A percentile compares a stretch with the other conserved stretches of the same genome.
These are phyloP conservation scores for Rossbeevera mucosa DNA, from an alignment of 768 basidiomycete species.

Conservation along the genomic window DNA sequence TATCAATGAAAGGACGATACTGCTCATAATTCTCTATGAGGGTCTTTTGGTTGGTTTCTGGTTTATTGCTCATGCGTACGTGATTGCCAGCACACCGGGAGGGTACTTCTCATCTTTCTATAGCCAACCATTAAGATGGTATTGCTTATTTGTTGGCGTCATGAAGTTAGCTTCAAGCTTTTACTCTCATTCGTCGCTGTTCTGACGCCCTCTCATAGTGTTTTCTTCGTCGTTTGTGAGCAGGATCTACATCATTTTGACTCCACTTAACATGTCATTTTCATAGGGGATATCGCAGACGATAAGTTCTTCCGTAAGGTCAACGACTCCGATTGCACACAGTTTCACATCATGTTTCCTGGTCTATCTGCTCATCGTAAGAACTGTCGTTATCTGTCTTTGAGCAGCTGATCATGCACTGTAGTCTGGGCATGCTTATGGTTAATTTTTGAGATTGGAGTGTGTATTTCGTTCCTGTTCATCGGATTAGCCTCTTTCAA, in stretches of 20 bases:
- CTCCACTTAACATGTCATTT: constrained; percentile 1
- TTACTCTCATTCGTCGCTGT: constrained; percentile 6
- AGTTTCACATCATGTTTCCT: constrained; percentile 76
- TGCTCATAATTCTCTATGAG: constrained; percentile 79
- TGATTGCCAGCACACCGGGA: constrained; percentile 13
- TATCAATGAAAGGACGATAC: constrained; percentile 61
- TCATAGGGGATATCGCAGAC: constrained; percentile 86
- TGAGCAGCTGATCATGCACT: constrained; percentile 1
- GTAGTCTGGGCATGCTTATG: constrained; percentile 83
- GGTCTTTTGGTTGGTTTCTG: constrained; percentile 87
- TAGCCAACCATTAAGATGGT: constrained; percentile 80
- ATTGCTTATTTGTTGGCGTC: constrained; percentile 75
- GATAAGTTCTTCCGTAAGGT: constrained; percentile 93
- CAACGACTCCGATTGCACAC: constrained; percentile 90
- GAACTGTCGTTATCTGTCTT: constrained; percentile 12
- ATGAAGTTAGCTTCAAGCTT: constrained; percentile 61
- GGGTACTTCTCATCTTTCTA: constrained; percentile 7
- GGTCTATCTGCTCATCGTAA: constrained; percentile 66
- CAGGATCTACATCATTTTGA: constrained; percentile 5
- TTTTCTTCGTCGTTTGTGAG: constrained; percentile 85
- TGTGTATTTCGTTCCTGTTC: constrained; percentile 73
- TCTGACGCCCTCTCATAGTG: constrained; percentile 37
- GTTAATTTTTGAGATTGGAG: constrained; percentile 74
- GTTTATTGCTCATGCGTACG: constrained; percentile 91
- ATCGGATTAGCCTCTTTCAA: constrained; percentile 84